Evolutionary conservation across 2,329 filamentous ascomycete genomes (phyloP).

Genomic region (Verticillium nonalfalfae): DNA sequence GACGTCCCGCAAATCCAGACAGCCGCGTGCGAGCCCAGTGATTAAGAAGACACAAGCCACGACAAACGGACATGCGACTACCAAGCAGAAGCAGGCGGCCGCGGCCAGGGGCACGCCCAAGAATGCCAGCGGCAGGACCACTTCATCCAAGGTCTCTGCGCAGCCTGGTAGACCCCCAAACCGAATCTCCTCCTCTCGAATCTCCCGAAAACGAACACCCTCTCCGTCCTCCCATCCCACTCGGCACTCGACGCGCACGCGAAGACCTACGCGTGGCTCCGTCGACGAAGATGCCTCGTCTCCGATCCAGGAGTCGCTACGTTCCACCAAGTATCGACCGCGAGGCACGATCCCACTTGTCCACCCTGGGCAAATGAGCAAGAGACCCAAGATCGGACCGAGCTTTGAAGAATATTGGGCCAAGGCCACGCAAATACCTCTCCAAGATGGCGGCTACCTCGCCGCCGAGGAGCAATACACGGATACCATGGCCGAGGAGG

Average conservation of each 20-base stretch:
- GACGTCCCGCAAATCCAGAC: conserved; percentile 29
- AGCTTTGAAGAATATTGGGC: conserved; percentile 54
- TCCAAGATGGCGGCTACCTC: conserved; percentile 53
- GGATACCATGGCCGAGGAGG: conserved; percentile 55
- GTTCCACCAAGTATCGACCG: conserved; percentile 22
- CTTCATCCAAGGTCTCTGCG: conserved; percentile 5
- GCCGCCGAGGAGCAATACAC: conserved; percentile 54
- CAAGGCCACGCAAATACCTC: conserved; percentile 41
- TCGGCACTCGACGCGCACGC: conserved; percentile 34
- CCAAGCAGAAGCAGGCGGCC: conserved; percentile 20
- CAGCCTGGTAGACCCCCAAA: conserved; percentile 17
- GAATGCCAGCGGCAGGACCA: conserved; percentile 15
- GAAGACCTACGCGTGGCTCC: conserved; percentile 33
- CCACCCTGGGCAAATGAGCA: conserved; percentile 51
- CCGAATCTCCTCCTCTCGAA: conserved; percentile 24
- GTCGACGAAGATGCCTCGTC: conserved; percentile 15
- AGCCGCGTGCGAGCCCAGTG: conserved; percentile 23
- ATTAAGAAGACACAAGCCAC: conserved; percentile 19
- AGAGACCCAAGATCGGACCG: conserved; percentile 44
- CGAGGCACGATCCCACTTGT: conserved; percentile 43
- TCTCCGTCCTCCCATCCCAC: conserved; percentile 31
- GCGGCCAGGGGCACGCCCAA: conserved; percentile 22
- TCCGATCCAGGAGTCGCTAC: conserved; percentile 17
- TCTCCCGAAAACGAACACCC: conserved; percentile 30
- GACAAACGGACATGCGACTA: conserved; percentile 20